Percentiles rank a stretch among this genome's conserved stretches.
These are phyloP conservation scores for Sideroxylon spinosum DNA, from an alignment of 179 eudicot species.

Conservation along the genomic window DNA sequence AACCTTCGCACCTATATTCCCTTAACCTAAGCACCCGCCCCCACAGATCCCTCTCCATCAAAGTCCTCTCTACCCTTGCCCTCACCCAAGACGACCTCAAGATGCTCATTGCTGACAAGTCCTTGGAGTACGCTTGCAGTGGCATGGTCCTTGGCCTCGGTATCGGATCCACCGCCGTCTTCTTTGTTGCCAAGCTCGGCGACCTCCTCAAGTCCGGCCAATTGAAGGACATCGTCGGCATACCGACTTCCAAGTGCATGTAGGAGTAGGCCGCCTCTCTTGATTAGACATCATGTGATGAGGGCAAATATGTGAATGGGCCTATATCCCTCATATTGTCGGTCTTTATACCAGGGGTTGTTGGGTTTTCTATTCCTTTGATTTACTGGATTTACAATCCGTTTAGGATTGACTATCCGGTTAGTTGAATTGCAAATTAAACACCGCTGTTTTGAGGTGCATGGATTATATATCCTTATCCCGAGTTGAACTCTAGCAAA, in stretches of 20 bases:
- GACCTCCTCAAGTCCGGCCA: conserved; percentile 50
- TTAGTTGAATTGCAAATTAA: too few species aligned
- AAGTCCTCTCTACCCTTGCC: conserved; percentile 40
- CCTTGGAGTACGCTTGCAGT: conserved; percentile 67
- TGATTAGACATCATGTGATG: too few species aligned
- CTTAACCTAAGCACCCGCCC: conserved; percentile 18
- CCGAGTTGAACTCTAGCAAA: too few species aligned
- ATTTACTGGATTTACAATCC: too few species aligned
- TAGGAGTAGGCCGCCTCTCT: conserved; percentile 68
- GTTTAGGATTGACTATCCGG: too few species aligned
- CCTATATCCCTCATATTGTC: too few species aligned
- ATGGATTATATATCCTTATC: too few species aligned
- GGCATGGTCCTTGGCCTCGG: conserved; percentile 70
- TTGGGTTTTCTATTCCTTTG: too few species aligned
- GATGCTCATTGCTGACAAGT: conserved; percentile 80
- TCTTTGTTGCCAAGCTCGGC: conserved; percentile 74
- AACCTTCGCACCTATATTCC: conserved; percentile 12
- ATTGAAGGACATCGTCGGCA: conserved; percentile 61
- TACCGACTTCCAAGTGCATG: conserved; percentile 85
- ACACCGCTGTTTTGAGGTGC: too few species aligned
- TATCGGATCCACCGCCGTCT: conserved; percentile 82
- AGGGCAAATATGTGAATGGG: too few species aligned
- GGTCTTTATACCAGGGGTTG: too few species aligned
- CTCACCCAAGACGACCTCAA: conserved; percentile 79
- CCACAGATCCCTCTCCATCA: conserved; percentile 29